phyloP scores from a whole-genome alignment of 1,139 yeast species.

The Ashbya aceris region DNA sequence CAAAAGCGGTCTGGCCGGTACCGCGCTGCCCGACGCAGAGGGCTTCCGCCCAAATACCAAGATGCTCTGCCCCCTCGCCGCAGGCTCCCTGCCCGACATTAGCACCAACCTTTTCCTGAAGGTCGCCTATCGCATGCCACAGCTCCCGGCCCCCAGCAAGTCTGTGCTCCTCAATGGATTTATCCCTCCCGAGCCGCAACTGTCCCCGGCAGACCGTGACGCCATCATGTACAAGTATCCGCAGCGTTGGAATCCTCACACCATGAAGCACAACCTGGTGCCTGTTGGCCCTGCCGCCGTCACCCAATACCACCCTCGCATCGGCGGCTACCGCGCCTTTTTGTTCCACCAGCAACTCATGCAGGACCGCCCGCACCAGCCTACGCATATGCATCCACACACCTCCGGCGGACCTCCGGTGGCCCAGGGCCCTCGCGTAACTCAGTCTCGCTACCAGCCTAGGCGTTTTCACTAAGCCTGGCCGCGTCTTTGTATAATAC shows the following conservation, averaged over 20 bases:
- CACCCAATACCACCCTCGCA: slow-evolving; percentile 33
- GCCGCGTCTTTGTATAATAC: no score
- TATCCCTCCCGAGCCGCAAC: slow-evolving; percentile 49
- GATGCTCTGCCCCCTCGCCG: slow-evolving; percentile 52
- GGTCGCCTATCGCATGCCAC: slow-evolving; percentile 53
- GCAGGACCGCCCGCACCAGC: background rate
- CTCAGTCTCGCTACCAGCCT: no score
- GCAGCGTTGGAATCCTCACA: slow-evolving; percentile 25
- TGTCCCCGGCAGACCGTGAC: slow-evolving; percentile 63
- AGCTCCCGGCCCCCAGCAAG: slow-evolving; percentile 46
- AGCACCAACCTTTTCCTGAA: slow-evolving; percentile 48
- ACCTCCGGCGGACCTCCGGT: no score
- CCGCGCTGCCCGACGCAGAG: slow-evolving; percentile 36
- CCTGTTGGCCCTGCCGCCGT: slow-evolving; percentile 33
- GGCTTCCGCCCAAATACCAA: slow-evolving; percentile 41
- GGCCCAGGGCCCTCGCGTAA: no score
- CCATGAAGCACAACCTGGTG: slow-evolving; percentile 25
- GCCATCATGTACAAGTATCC: slow-evolving; percentile 38
- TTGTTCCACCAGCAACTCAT: slow-evolving; percentile 9
- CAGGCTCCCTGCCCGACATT: slow-evolving; percentile 45
- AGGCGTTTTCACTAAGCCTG: no score
- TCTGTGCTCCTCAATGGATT: slow-evolving; percentile 81
- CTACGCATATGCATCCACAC: no score
- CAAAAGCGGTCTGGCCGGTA: slow-evolving; percentile 61
- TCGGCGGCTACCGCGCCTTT: slow-evolving; percentile 36